Conservation (phyloP, 768 basidiomycete genomes). For the Podaxis sp. region DNA sequence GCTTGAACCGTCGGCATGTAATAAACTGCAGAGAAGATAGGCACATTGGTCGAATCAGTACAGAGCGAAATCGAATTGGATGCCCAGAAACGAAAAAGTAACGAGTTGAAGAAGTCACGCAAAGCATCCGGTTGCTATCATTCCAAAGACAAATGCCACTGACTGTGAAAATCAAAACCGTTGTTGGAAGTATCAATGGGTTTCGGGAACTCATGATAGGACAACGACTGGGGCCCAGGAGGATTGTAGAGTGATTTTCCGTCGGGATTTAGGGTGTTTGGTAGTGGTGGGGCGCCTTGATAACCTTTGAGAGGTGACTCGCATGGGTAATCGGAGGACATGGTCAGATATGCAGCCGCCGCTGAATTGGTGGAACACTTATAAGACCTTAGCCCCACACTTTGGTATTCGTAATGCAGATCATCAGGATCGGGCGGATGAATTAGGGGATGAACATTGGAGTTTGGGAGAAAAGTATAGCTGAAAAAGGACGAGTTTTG, state of each 20-base stretch:
- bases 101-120: not conserved
- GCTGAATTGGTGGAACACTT: not conserved
- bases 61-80: not conserved
- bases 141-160: conserved; percentile 18
- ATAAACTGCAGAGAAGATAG: conserved; percentile 42
- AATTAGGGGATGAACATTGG: not conserved
- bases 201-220: conserved; percentile 50
- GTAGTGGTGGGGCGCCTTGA: conserved; percentile 36
- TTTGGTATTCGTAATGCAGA: not conserved
- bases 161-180: conserved; percentile 74
- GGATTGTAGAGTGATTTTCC: conserved; percentile 53
- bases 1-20: conserved; percentile 44
- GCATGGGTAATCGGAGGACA: conserved; percentile 14
- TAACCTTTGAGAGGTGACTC: conserved; percentile 34
- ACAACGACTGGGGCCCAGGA: conserved; percentile 39
- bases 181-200: conserved; percentile 51
- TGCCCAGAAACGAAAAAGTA: not conserved
- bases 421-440: not conserved
- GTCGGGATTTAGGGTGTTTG: conserved; percentile 43
- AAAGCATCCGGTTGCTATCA: not conserved
- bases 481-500: not conserved
- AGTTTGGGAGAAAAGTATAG: not conserved
- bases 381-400: conserved; percentile 2
- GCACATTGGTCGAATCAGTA: not conserved
- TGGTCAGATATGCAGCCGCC: not conserved